These are phyloP conservation scores for Cercophora scortea DNA, from an alignment of 495 filamentous ascomycete species.

Conservation along the genomic window DNA sequence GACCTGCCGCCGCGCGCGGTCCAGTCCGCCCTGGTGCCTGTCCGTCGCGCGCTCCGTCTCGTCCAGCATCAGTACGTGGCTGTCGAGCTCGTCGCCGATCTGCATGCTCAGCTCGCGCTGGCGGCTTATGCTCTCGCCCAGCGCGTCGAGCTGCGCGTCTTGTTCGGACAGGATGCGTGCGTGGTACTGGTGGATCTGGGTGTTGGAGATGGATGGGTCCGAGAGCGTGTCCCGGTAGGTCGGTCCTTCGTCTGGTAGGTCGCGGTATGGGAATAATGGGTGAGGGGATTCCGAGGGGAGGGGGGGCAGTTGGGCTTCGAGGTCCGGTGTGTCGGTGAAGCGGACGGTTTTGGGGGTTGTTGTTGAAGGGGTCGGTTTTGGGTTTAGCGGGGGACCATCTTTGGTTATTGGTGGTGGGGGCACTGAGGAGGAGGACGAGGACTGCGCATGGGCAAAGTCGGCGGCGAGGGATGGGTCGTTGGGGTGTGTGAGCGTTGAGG, in stretches of 20 bases:
- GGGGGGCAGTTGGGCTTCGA: conserved; percentile 32
- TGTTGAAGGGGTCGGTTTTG: conserved; percentile 21
- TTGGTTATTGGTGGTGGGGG: neutral
- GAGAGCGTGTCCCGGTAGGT: conserved; percentile 48
- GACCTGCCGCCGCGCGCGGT: conserved; percentile 64
- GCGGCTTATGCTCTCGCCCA: conserved; percentile 79
- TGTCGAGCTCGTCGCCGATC: conserved; percentile 93
- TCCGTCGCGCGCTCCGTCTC: conserved; percentile 79
- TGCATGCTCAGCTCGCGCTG: conserved; percentile 90
- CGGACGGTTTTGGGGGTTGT: conserved; percentile 72
- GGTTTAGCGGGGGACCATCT: neutral
- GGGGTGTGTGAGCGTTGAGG: conserved; percentile 47
- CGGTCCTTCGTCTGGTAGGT: conserved; percentile 35
- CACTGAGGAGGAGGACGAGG: conserved; percentile 23
- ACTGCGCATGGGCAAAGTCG: conserved; percentile 59
- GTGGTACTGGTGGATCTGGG: conserved; percentile 85
- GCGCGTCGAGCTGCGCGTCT: conserved; percentile 82
- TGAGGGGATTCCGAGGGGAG: conserved; percentile 37
- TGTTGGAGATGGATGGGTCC: conserved; percentile 50
- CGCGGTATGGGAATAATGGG: conserved; percentile 57
- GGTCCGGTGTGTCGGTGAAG: conserved; percentile 50
- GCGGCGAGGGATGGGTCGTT: conserved; percentile 58
- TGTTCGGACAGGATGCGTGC: conserved; percentile 70
- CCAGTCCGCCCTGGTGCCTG: conserved; percentile 66
- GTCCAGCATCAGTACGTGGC: conserved; percentile 80